A percentile compares a stretch with the other conserved stretches of the same genome.
Evolutionary conservation across 2,329 filamentous ascomycete species (phyloP).

Genomic region (Pseudonectria foliicola): DNA sequence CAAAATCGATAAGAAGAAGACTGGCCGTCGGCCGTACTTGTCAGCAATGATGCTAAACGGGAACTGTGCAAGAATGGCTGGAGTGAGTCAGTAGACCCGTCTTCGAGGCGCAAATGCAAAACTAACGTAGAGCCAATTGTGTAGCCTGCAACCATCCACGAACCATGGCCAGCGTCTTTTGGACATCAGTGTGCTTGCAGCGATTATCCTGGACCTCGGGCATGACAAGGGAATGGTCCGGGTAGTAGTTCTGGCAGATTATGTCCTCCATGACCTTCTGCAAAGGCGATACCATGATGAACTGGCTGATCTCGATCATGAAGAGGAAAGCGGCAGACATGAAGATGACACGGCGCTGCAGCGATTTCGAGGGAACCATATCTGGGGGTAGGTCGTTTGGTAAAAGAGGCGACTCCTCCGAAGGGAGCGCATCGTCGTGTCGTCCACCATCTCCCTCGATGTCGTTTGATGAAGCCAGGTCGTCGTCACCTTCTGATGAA

Average conservation of each 20-base stretch:
- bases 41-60: conserved; percentile 41
- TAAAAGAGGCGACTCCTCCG: conserved; percentile 17
- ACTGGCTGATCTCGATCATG: conserved; percentile 35
- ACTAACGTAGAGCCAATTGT: conserved; percentile 39
- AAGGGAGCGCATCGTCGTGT: conserved; percentile 1
- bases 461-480: conserved; percentile 3
- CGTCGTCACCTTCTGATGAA: neutral
- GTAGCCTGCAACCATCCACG: conserved; percentile 39
- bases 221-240: conserved; percentile 27
- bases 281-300: conserved; percentile 32
- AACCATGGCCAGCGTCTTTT: conserved; percentile 45
- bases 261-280: conserved; percentile 47
- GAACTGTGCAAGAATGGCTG: conserved; percentile 36
- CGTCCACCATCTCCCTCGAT: conserved; percentile 6
- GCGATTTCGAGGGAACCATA: conserved; percentile 16
- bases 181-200: conserved; percentile 44
- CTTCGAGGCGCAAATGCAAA: accelerated
- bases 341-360: conserved; percentile 23
- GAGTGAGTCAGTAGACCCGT: conserved; percentile 2
- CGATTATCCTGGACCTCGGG: conserved; percentile 29
- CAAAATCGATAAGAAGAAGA: conserved; percentile 31
- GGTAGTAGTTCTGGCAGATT: conserved; percentile 43
- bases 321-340: conserved; percentile 34
- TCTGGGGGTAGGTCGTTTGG: conserved; percentile 11
- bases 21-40: conserved; percentile 36